Evolutionary conservation across 129 eudicot species (phyloP).

Genomic region (Ambrosia artemisiifolia): DNA sequence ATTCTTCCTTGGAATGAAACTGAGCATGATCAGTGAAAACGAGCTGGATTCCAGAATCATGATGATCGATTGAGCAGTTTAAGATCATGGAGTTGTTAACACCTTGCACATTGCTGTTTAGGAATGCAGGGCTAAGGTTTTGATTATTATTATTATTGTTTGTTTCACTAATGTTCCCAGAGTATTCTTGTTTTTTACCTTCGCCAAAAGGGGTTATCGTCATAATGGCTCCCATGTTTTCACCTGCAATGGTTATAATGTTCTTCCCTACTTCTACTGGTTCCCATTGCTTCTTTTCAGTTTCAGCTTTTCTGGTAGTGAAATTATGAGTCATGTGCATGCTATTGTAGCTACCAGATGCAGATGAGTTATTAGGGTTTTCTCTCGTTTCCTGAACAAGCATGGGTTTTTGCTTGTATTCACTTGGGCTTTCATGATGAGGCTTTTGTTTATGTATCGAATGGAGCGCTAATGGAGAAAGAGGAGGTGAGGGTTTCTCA

Average conservation of each 20-base stretch:
- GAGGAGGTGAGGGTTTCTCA: constrained; percentile 34
- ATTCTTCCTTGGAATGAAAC: constrained; percentile 17
- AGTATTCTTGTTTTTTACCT: constrained; percentile 15
- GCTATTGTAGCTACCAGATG: neutral
- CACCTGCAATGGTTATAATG: constrained; percentile 53
- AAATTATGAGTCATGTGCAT: constrained; percentile 1
- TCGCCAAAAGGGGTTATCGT: constrained; percentile 32
- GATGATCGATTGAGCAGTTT: constrained; percentile 33
- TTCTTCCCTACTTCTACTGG: constrained; percentile 47
- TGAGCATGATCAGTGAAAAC: constrained; percentile 19
- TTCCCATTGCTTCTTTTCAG: constrained; percentile 25
- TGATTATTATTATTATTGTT: constrained; percentile 13
- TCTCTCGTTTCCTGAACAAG: constrained; percentile 46
- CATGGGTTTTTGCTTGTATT: constrained; percentile 47
- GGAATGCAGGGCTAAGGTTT: constrained; percentile 24
- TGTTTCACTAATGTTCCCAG: neutral
- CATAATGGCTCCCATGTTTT: constrained; percentile 64
- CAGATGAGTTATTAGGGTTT: constrained; percentile 21
- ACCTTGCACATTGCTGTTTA: constrained; percentile 75
- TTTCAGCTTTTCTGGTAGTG: constrained; percentile 28
- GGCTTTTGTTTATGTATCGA: constrained; percentile 33
- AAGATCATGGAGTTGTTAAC: constrained; percentile 52
- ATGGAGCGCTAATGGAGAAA: constrained; percentile 53
- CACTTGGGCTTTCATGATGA: constrained; percentile 20
- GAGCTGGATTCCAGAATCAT: constrained; percentile 60